Evolutionary conservation across 2,329 filamentous ascomycete species (phyloP).

Genomic region (Gyromitra esculenta): DNA sequence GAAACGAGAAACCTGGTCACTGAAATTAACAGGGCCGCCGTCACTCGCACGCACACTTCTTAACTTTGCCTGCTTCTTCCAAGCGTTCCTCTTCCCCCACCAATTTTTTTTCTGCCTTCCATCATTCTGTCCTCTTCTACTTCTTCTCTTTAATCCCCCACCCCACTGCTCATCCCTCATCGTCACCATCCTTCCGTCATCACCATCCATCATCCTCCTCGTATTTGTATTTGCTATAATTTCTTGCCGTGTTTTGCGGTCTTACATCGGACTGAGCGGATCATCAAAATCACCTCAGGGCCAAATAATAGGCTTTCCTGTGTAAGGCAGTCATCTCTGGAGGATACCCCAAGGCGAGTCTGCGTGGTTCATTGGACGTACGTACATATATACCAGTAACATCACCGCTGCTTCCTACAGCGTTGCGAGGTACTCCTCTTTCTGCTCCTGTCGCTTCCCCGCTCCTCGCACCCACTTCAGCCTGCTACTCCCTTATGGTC

Average conservation of each 20-base stretch:
- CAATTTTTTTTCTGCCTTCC: constrained; percentile 35
- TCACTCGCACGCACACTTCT: constrained; percentile 49
- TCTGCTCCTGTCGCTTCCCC: constrained; percentile 12
- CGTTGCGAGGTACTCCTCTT: constrained; percentile 22
- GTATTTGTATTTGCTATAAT: constrained; percentile 18
- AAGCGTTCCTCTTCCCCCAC: constrained; percentile 31
- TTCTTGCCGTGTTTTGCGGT: constrained; percentile 17
- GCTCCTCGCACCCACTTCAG: constrained; percentile 29
- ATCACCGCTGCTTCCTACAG: constrained; percentile 1
- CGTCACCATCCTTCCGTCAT: constrained; percentile 12
- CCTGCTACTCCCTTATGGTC: background rate
- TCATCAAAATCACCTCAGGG: constrained; percentile 3
- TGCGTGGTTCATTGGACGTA: constrained; percentile 21
- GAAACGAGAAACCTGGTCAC: constrained; percentile 39
- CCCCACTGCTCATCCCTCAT: constrained; percentile 14
- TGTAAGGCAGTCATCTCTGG: constrained; percentile 34
- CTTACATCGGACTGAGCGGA: constrained; percentile 22
- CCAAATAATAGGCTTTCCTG: constrained; percentile 29
- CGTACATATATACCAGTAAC: constrained; percentile 8
- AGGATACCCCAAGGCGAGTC: constrained; percentile 8
- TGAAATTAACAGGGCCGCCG: constrained; percentile 43
- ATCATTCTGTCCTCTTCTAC: constrained; percentile 31
- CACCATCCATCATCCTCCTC: constrained; percentile 6
- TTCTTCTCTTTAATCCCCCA: constrained; percentile 24
- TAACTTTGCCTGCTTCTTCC: constrained; percentile 10